phyloP scores from a whole-genome alignment of 441 rosid species.

The Corymbia calophylla region DNA sequence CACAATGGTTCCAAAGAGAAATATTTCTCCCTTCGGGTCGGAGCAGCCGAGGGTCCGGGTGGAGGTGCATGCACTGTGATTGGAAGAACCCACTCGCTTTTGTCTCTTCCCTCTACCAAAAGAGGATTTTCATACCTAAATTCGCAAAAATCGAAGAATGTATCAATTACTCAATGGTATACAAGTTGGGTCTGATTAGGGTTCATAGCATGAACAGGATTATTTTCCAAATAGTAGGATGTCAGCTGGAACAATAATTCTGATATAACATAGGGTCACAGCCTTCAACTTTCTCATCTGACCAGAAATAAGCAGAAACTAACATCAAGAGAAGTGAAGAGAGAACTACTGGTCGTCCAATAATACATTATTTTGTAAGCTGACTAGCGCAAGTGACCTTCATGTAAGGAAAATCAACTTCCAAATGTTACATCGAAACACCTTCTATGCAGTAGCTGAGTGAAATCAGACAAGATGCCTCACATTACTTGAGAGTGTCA shows the following conservation, averaged over 20 bases:
- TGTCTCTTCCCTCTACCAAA: slow-evolving; percentile 70
- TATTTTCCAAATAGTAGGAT: neutral
- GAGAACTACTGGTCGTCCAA: neutral
- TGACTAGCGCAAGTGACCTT: neutral
- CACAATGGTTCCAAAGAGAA: slow-evolving; percentile 71
- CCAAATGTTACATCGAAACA: neutral
- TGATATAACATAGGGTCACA: neutral
- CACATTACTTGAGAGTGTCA: neutral
- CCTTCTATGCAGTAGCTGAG: neutral
- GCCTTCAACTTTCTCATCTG: neutral
- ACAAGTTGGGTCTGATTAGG: neutral
- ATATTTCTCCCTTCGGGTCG: slow-evolving; percentile 46
- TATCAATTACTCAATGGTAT: neutral
- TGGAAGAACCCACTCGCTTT: slow-evolving; percentile 91
- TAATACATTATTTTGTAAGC: neutral
- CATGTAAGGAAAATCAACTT: neutral
- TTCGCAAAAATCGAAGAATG: neutral
- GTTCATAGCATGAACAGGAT: neutral
- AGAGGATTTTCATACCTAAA: slow-evolving; percentile 91
- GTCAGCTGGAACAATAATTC: neutral
- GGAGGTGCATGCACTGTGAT: slow-evolving; percentile 89
- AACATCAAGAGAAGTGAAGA: neutral
- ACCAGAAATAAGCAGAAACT: neutral
- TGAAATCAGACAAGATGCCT: neutral
- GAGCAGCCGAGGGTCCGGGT: slow-evolving; percentile 41